Conservation (phyloP, 2,329 filamentous ascomycete species). For the Teratosphaeria zuluensis region DNA sequence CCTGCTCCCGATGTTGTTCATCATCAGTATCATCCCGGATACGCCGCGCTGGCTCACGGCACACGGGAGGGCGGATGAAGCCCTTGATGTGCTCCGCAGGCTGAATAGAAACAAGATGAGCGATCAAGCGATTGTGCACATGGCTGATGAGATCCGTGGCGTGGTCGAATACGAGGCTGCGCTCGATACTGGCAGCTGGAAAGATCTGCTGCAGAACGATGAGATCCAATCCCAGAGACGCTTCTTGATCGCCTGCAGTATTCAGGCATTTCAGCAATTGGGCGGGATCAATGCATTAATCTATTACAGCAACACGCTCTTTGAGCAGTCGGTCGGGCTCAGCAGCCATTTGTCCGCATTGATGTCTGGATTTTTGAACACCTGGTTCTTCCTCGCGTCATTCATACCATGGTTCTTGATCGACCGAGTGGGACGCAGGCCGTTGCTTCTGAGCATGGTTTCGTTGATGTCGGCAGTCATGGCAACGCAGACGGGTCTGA, state of each 20-base stretch:
- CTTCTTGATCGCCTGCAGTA: not conserved
- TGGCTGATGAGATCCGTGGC: not conserved
- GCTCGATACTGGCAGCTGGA: conserved; percentile 28
- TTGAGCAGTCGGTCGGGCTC: conserved; percentile 19
- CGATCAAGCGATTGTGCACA: not conserved
- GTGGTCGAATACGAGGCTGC: conserved; percentile 23
- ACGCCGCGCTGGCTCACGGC: conserved; percentile 47
- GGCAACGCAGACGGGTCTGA: conserved; percentile 45
- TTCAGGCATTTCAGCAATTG: conserved; percentile 14
- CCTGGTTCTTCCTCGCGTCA: conserved; percentile 43
- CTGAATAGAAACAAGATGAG: conserved; percentile 1
- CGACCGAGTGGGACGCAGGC: conserved; percentile 47
- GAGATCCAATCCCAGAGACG: not conserved
- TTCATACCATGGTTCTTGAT: conserved; percentile 33
- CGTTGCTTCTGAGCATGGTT: conserved; percentile 37
- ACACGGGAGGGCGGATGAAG: conserved; percentile 43
- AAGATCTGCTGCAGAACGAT: conserved; percentile 11
- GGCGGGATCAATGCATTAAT: conserved; percentile 13
- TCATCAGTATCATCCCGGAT: conserved; percentile 42
- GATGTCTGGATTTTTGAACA: conserved; percentile 29
- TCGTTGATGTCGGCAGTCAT: conserved; percentile 51
- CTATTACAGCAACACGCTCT: conserved; percentile 22
- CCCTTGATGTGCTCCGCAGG: conserved; percentile 8
- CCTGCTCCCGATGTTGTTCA: conserved; percentile 38
- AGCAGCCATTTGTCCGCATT: conserved; percentile 15